Conservation (phyloP, 106 monocot genomes). For the Dendrobium nobile region DNA sequence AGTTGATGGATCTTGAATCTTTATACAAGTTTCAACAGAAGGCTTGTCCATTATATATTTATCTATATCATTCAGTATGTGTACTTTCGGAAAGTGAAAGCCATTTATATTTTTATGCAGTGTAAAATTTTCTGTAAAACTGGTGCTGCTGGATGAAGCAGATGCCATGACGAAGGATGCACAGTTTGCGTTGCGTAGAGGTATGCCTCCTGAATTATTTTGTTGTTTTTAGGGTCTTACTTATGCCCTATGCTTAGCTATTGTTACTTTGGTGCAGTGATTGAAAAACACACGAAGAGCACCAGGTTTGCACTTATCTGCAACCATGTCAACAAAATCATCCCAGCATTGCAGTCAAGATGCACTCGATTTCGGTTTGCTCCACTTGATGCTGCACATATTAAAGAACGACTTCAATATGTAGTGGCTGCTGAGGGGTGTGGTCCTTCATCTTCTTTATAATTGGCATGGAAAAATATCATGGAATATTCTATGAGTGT, state of each 20-base stretch:
- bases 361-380: constrained; percentile 98
- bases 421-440: constrained; percentile 91
- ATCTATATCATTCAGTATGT: neutral
- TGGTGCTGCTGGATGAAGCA: constrained; percentile 93
- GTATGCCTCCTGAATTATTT: constrained; percentile 24
- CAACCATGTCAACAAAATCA: constrained; percentile 98
- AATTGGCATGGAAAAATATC: neutral
- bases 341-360: constrained; percentile 95
- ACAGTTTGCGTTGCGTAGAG: constrained; percentile 95
- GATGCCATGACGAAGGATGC: constrained; percentile 99
- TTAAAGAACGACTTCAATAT: constrained; percentile 79
- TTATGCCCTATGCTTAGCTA: constrained; percentile 2
- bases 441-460: constrained; percentile 2
- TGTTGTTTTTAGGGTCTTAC: constrained; percentile 5
- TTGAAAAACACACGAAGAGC: constrained; percentile 91
- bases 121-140: constrained; percentile 64
- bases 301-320: constrained; percentile 98
- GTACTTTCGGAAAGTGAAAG: neutral
- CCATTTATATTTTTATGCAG: constrained; percentile 21
- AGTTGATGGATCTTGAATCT: neutral
- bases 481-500: neutral
- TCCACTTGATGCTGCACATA: constrained; percentile 73
- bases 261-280: constrained; percentile 44
- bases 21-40: neutral
- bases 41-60: neutral